Evolutionary conservation across 192 early-diverging fungal genomes (phyloP).

Genomic region (Powellomyces hirtus): DNA sequence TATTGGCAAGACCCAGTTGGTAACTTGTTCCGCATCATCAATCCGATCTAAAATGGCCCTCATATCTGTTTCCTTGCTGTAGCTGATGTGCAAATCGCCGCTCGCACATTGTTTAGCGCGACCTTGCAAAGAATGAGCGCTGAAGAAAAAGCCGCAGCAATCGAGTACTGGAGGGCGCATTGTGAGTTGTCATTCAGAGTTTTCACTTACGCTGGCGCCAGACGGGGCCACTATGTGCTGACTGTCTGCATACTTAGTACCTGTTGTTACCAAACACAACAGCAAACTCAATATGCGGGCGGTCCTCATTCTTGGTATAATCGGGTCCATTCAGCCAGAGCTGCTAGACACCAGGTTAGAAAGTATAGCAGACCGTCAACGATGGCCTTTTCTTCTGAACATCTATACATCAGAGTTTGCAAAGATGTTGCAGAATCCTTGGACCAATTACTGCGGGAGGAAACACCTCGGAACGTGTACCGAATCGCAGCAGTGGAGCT

Average conservation of each 20-base stretch:
- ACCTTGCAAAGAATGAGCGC: conserved; percentile 51
- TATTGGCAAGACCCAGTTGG: conserved; percentile 83
- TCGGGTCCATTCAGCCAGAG: conserved; percentile 61
- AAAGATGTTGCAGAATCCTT: conserved; percentile 69
- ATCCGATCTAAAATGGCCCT: neutral
- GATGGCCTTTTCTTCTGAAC: no score
- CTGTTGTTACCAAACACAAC: conserved; percentile 1
- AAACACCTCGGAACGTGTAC: conserved; percentile 40
- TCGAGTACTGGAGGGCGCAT: conserved; percentile 69
- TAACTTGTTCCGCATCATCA: conserved; percentile 17
- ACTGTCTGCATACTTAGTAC: neutral
- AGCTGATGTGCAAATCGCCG: conserved; percentile 68
- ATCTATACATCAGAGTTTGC: conserved; percentile 32
- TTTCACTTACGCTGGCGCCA: neutral
- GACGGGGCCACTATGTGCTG: neutral
- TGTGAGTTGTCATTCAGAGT: conserved; percentile 43
- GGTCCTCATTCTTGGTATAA: conserved; percentile 71
- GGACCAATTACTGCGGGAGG: conserved; percentile 62
- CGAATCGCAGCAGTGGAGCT: conserved; percentile 69
- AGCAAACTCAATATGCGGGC: conserved; percentile 55
- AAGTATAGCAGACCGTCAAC: no score
- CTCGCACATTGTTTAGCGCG: conserved; percentile 55
- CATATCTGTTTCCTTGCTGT: neutral
- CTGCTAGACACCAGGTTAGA: neutral
- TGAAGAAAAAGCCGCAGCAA: conserved; percentile 46